Percentiles rank a stretch among this genome's conserved stretches.
Evolutionary conservation across 352 stramenopile species (phyloP).

Genomic region (Phytophthora hibernalis): DNA sequence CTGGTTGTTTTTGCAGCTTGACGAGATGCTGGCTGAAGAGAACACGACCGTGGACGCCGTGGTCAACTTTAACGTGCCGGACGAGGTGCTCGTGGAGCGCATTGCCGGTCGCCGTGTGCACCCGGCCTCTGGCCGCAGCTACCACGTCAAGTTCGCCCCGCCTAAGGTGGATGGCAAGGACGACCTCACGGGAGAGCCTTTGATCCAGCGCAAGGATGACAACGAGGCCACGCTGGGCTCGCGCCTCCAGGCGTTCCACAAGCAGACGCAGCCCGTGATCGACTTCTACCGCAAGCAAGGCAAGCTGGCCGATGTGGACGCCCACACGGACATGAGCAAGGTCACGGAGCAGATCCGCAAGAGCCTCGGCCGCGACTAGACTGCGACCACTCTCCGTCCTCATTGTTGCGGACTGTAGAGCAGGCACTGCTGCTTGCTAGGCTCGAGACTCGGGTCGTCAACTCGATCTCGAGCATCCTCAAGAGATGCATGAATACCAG

Average conservation of each 20-base stretch:
- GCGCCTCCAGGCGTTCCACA: slow-evolving; percentile 95
- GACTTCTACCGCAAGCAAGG: slow-evolving; percentile 89
- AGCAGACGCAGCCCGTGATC: slow-evolving; percentile 97
- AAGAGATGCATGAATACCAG: slow-evolving; percentile 36
- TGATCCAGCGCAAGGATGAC: slow-evolving; percentile 99
- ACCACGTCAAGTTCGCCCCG: slow-evolving; percentile 98
- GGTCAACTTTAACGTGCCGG: slow-evolving; percentile 96
- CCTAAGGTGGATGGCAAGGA: slow-evolving; percentile 91
- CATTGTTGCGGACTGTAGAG: slow-evolving; percentile 23
- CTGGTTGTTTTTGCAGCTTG: slow-evolving; percentile 69
- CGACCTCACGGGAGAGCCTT: slow-evolving; percentile 95
- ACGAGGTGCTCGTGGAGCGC: slow-evolving; percentile 96
- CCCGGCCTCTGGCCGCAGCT: slow-evolving; percentile 94
- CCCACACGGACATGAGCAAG: slow-evolving; percentile 85
- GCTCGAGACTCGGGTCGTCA: neutral
- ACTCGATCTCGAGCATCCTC: slow-evolving; percentile 2
- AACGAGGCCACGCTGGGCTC: slow-evolving; percentile 93
- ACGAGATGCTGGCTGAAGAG: slow-evolving; percentile 96
- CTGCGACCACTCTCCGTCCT: slow-evolving; percentile 5
- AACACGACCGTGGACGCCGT: slow-evolving; percentile 91
- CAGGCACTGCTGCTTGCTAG: slow-evolving; percentile 26
- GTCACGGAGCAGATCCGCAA: slow-evolving; percentile 88
- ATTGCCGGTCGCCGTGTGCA: slow-evolving; percentile 98
- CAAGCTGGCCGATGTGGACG: slow-evolving; percentile 92
- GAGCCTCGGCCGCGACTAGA: slow-evolving; percentile 78